Evolutionary conservation across 1,139 yeast species (phyloP), one percentile per base, ranked within the genome.

Genomic region (Kazachstania sp.): DNA sequence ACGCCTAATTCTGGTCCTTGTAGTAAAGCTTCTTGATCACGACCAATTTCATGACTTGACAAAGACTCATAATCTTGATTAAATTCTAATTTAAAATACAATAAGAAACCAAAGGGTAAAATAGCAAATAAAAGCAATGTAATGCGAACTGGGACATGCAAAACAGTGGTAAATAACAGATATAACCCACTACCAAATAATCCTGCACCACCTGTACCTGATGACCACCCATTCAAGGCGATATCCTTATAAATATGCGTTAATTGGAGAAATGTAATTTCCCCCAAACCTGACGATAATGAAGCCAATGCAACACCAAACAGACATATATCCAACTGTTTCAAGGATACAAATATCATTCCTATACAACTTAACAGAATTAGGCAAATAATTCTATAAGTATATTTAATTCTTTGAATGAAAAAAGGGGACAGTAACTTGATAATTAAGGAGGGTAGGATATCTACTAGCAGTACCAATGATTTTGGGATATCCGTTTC

Each of bases 181-280:
- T 73, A 81, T 7, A 71, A 59, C 43, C 78, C 78, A 57, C 95
- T 81, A 0, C 97, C 98, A 19, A 79, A 75, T 3, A 90, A 65
- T 0, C 97, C 97, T 0, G 98, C 97, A 12, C 87, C 95, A 0
- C 97, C 97, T 0, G 97, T 92, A 0, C 98, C 98, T 13, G 88
- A 77, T 35, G 95, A 84, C 77, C 94, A 92, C 0, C 95, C 97
- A 43, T 85, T 81, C 43, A 92, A 71, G 2, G 95, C 74, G 18
- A 67, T 62, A 32, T 74, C 73, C 19, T 72, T 72, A 58, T 76
- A 82, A 56, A 70, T 78, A 62, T 87, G 95, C 0, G 96, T 86
- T 63, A 92, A 69, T 62, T 86, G 95, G 44, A 92, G 67, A 55
- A 90, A 92, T 0, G 96, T 85, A 16, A 86, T 72, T 61, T 92